Conservation (phyloP, 2,329 filamentous ascomycete genomes). For the Aspergillus ochraceoroseus region DNA sequence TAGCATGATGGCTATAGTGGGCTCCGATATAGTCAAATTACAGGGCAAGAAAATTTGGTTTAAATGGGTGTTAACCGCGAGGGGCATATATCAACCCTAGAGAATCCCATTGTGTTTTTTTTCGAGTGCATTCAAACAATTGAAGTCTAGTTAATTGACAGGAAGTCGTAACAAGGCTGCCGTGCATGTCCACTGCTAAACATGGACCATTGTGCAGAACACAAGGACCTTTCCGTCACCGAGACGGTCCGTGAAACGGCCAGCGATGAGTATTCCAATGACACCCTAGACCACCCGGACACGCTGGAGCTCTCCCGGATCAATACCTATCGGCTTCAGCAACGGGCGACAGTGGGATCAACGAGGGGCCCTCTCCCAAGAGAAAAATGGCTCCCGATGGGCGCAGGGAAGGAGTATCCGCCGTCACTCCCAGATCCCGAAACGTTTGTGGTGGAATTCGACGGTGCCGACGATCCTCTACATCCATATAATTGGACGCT, state of each 20-base stretch:
- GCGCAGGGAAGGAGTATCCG: conserved; percentile 48
- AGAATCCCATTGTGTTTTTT: not conserved
- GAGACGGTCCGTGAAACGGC: conserved; percentile 13
- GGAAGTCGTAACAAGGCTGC: not conserved
- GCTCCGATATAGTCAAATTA: not conserved
- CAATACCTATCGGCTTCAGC: conserved; percentile 23
- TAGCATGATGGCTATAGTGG: not conserved
- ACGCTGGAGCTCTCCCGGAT: conserved; percentile 22
- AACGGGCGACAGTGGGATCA: conserved; percentile 22
- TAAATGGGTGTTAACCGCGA: too few species aligned
- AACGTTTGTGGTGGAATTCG: conserved; percentile 54
- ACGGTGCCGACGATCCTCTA: conserved; percentile 49
- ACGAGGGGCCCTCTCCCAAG: conserved; percentile 18
- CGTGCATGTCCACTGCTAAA: not conserved
- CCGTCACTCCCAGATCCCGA: conserved; percentile 48
- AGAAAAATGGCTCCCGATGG: conserved; percentile 26
- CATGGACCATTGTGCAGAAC: conserved; percentile 10
- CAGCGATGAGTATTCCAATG: conserved; percentile 13
- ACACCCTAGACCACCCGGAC: conserved; percentile 16
- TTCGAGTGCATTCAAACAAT: too few species aligned
- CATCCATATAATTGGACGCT: conserved; percentile 52
- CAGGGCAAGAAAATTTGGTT: conserved; percentile 4
- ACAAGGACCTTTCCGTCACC: conserved; percentile 3
- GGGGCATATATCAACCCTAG: not conserved
- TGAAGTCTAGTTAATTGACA: too few species aligned